Percentiles rank a stretch among this genome's conserved stretches.
Conservation (phyloP, 2,329 filamentous ascomycete species). For the Verticillium zaregamsianum region DNA sequence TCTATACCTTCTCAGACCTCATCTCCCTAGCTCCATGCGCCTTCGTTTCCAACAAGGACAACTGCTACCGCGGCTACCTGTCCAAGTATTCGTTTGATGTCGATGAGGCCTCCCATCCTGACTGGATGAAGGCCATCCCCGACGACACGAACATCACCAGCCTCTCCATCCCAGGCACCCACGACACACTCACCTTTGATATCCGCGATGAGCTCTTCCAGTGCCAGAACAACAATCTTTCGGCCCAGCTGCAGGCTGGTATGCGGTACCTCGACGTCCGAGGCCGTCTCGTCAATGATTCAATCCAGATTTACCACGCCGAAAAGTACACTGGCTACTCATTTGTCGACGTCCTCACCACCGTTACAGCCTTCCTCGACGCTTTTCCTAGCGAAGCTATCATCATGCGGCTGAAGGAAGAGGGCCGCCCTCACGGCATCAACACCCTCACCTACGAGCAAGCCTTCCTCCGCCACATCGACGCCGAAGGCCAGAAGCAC, state of each 20-base stretch:
- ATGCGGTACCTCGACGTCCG: constrained; percentile 48
- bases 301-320: constrained; percentile 44
- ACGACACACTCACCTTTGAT: constrained; percentile 48
- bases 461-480: constrained; percentile 37
- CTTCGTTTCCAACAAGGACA: constrained; percentile 11
- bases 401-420: constrained; percentile 47
- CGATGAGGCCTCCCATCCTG: constrained; percentile 22
- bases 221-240: constrained; percentile 44
- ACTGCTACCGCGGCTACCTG: constrained; percentile 26
- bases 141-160: constrained; percentile 35
- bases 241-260: constrained; percentile 39
- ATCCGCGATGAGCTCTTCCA: constrained; percentile 30
- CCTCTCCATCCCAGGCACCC: constrained; percentile 47
- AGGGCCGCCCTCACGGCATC: constrained; percentile 31
- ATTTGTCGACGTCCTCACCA: constrained; percentile 35
- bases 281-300: constrained; percentile 35
- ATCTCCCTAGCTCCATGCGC: constrained; percentile 19
- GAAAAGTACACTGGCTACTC: constrained; percentile 39
- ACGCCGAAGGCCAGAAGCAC: constrained; percentile 24
- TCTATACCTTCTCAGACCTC: constrained; percentile 17
- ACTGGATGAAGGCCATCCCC: constrained; percentile 41
- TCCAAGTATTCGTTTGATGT: constrained; percentile 39
- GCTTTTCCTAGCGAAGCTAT: constrained; percentile 40
- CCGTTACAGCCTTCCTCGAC: constrained; percentile 42
- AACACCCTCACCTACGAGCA: constrained; percentile 38